Base-by-base conservation (phyloP, 1,284 basidiomycete species). In the Mycena citricolor region DNA sequence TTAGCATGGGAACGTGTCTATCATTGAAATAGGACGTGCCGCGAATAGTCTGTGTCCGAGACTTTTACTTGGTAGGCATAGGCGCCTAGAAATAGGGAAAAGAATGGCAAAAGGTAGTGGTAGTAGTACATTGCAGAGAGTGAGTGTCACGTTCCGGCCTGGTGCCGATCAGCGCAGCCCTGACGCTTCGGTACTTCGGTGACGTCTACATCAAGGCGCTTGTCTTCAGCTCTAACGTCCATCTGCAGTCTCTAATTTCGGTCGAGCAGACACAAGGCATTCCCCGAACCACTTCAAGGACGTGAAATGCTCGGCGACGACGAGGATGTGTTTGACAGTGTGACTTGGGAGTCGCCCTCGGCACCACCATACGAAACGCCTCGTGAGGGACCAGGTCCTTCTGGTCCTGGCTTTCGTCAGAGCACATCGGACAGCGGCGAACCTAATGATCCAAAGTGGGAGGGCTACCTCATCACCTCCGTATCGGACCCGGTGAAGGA, bases 401-500 rank as follows among this genome's bases (percentile, higher is more conserved):
- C 73, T 16, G 81, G 84, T 13, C 86, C 84, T 24, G 87, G 87
- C 8, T 90, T 86, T 69, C 81, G 77, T 59, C 86, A 88, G 61
- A 86, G 81, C 62, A 83, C 79, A 4, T 74, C 72, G 6, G 84
- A 83, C 52, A 69, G 72, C 51, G 77, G 77, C 47, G 75, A 73
- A 14, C 84, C 87, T 14, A 77, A 82, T 54, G 82, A 87, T 57
- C 87, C 86, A 28, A 90, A 89, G 63, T 94, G 91, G 91, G 86
- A 89, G 60, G 91, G 91, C 5, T 89, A 88, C 69, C 83, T 95
- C 60, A 75, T 85, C 35, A 88, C 93, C 12, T 76, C 79, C 42
- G 91, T 99, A 49, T 82, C 83, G 59, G 94, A 98, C 61, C 94
- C 94, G 19, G 81, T 93, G 51, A 97, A 97, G 65, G 95, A 98